These are phyloP conservation scores for Karstenula rhodostoma DNA, from an alignment of 2,329 filamentous ascomycete genomes.

Conservation along the genomic window DNA sequence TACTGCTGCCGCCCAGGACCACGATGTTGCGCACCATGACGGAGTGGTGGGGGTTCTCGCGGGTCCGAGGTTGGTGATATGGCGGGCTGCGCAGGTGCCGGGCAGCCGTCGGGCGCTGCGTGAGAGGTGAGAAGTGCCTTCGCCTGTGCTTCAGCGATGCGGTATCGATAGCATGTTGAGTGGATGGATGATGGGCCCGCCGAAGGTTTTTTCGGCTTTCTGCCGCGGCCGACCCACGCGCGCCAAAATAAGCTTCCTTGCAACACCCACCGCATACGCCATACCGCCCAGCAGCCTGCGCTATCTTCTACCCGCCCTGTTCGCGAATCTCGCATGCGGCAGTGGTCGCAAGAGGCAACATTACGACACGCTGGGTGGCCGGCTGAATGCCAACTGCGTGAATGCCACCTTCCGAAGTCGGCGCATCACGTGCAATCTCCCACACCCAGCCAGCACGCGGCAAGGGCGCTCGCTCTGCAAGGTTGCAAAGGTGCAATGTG, in stretches of 20 bases:
- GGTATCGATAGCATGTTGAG: conserved; percentile 45
- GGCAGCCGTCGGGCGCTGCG: conserved; percentile 11
- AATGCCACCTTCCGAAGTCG: conserved; percentile 21
- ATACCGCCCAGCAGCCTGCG: conserved; percentile 17
- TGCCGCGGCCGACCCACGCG: conserved; percentile 31
- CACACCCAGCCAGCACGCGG: neutral
- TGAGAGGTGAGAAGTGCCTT: conserved; percentile 15
- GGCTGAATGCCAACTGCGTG: conserved; percentile 10
- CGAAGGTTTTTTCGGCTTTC: conserved; percentile 39
- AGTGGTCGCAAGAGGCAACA: neutral
- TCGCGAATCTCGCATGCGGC: conserved; percentile 12
- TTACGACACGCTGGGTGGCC: no score
- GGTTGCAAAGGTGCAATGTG: neutral
- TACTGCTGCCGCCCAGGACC: conserved; percentile 87
- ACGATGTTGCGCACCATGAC: conserved; percentile 94
- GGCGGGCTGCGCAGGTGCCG: conserved; percentile 10
- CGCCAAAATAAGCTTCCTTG: conserved; percentile 29
- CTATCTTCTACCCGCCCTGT: conserved; percentile 5
- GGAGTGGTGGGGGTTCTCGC: conserved; percentile 22
- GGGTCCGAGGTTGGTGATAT: conserved; percentile 12
- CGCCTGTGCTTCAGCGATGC: conserved; percentile 40
- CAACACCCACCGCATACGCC: conserved; percentile 35
- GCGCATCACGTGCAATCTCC: conserved; percentile 22
- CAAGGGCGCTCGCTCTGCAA: neutral
- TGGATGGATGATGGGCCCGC: conserved; percentile 26